Conservation (phyloP, 192 early-diverging fungal species). For the Lunasporangiospora selenospora region DNA sequence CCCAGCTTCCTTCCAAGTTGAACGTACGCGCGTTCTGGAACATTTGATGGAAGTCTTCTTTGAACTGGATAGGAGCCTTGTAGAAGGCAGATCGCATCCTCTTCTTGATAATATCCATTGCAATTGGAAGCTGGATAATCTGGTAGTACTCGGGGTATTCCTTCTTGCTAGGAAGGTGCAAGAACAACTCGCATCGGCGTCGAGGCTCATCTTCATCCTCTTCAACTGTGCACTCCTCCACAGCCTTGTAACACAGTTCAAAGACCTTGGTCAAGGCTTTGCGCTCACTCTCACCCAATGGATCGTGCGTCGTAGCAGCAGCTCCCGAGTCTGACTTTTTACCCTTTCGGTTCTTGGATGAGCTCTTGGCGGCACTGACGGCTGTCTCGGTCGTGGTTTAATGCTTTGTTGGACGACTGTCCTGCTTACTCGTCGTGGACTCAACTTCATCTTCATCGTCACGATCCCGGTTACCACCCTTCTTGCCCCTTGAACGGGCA, state of each 20-base stretch:
- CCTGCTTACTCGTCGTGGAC: constrained; percentile 7
- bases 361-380: constrained; percentile 7
- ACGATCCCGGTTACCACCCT: constrained; percentile 30
- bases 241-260: constrained; percentile 60
- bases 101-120: constrained; percentile 85
- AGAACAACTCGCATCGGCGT: constrained; percentile 77
- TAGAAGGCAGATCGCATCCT: constrained; percentile 78
- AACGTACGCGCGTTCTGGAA: constrained; percentile 92
- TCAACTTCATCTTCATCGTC: constrained; percentile 42
- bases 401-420: constrained; percentile 32
- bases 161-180: constrained; percentile 71
- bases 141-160: constrained; percentile 92
- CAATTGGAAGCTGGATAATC: constrained; percentile 88
- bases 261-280: constrained; percentile 64
- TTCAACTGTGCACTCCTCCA: constrained; percentile 63
- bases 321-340: constrained; percentile 20
- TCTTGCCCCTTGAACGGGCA: constrained; percentile 50
- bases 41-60: constrained; percentile 86
- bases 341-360: constrained; percentile 28
- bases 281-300: constrained; percentile 61
- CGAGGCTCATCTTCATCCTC: constrained; percentile 57
- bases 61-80: constrained; percentile 66
- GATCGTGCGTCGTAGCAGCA: constrained; percentile 16
- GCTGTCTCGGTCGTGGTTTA: constrained; percentile 23
- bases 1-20: constrained; percentile 89